These are phyloP conservation scores for Phaeodactylum tricornutum DNA, from an alignment of 108 stramenopile species.

Conservation along the genomic window DNA sequence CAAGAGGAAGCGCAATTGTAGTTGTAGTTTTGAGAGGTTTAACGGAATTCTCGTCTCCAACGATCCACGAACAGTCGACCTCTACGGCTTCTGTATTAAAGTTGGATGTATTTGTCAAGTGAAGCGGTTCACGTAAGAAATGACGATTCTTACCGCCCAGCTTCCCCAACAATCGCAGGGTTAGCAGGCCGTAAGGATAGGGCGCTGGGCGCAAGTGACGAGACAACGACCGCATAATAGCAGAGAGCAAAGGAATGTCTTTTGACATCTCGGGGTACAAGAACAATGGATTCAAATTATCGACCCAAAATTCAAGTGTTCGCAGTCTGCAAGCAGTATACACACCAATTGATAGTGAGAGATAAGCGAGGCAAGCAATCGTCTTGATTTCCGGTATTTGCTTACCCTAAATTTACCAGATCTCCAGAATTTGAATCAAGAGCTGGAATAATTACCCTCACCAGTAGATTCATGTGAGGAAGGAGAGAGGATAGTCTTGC, in stretches of 20 bases:
- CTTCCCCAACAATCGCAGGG: slow-evolving; percentile 49
- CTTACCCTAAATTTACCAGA: slow-evolving; percentile 75
- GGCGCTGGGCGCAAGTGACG: slow-evolving; percentile 86
- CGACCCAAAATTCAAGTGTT: slow-evolving; percentile 95
- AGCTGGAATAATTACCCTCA: slow-evolving; percentile 78
- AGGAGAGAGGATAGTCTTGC: slow-evolving; percentile 81
- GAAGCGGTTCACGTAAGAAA: slow-evolving; percentile 64
- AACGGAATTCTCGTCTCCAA: no score
- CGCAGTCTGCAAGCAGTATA: slow-evolving; percentile 35
- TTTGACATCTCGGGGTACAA: slow-evolving; percentile 62
- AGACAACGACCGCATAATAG: slow-evolving; percentile 77
- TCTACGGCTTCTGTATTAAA: no score
- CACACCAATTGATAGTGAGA: neutral
- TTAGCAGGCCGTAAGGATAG: slow-evolving; percentile 79
- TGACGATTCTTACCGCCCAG: slow-evolving; percentile 89
- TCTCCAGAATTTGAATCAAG: slow-evolving; percentile 75
- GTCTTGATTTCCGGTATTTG: neutral
- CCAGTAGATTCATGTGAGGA: slow-evolving; percentile 85
- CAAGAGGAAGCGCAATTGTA: no score
- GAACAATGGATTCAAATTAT: slow-evolving; percentile 89
- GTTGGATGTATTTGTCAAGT: no score
- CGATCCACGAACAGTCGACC: no score
- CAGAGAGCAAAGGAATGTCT: slow-evolving; percentile 26
- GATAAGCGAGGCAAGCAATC: neutral
- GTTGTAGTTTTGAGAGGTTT: no score